Evolutionary conservation across 1,284 basidiomycete species (phyloP).

Genomic region (Laetiporus sulphureus): DNA sequence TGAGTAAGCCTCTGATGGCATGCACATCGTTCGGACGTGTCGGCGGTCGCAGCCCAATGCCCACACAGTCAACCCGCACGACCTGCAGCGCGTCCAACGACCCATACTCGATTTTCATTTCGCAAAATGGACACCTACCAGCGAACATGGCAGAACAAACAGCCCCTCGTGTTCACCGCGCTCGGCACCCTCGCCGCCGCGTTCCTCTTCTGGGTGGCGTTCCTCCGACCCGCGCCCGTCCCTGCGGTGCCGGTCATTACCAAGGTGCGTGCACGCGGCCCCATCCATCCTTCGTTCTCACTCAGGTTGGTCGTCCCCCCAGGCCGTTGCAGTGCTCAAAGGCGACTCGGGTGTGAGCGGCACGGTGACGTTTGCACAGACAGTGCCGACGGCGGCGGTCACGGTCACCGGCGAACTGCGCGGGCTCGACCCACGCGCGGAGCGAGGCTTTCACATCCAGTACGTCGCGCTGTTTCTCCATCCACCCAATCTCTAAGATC

Average conservation of each 20-base stretch:
- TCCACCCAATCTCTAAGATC: too few species aligned
- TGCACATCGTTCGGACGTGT: neutral
- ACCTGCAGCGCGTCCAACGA: too few species aligned
- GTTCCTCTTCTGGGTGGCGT: constrained; percentile 15
- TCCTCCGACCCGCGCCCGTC: constrained; percentile 13
- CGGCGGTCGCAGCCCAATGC: neutral
- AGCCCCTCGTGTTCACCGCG: constrained; percentile 10
- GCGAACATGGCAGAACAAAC: constrained; percentile 5
- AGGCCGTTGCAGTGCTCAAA: constrained; percentile 66
- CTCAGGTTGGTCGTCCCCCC: neutral
- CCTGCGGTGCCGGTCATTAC: constrained; percentile 13
- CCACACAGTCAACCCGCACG: neutral
- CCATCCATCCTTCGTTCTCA: neutral
- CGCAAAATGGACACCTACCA: constrained; percentile 7
- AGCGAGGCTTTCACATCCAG: constrained; percentile 78
- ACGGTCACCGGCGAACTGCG: constrained; percentile 57
- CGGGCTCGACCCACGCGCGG: constrained; percentile 51
- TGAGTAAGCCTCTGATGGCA: neutral
- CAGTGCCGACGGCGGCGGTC: constrained; percentile 44
- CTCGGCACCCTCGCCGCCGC: constrained; percentile 14
- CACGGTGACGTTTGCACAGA: constrained; percentile 61
- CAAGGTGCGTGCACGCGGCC: constrained; percentile 11
- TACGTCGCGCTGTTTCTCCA: constrained; percentile 32
- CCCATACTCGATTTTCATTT: neutral
- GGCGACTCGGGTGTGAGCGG: constrained; percentile 55